Conservation (phyloP, 2,329 filamentous ascomycete species). For the Colletotrichum spaethianum region DNA sequence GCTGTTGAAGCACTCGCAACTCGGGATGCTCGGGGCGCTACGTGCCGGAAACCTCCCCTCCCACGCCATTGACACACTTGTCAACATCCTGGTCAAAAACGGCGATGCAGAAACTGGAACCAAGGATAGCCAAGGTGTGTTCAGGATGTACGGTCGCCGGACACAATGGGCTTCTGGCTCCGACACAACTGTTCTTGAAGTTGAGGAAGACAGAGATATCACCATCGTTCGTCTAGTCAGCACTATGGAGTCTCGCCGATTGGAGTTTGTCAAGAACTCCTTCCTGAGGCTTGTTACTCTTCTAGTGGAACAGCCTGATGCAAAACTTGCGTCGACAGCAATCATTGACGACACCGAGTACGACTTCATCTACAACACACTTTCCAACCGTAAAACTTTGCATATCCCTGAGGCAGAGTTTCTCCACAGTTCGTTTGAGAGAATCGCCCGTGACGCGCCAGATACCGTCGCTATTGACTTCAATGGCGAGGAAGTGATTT, state of each 20-base stretch:
- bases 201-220: neutral
- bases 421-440: slow-evolving; percentile 35
- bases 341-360: slow-evolving; percentile 27
- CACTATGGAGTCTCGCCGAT: slow-evolving; percentile 24
- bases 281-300: slow-evolving; percentile 8
- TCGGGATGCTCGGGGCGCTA: slow-evolving; percentile 44
- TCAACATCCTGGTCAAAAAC: slow-evolving; percentile 36
- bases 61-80: slow-evolving; percentile 40
- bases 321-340: neutral
- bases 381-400: slow-evolving; percentile 8
- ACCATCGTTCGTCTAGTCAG: slow-evolving; percentile 20
- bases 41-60: slow-evolving; percentile 6
- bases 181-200: slow-evolving; percentile 9
- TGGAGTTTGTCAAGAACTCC: slow-evolving; percentile 30
- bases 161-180: slow-evolving; percentile 21
- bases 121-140: slow-evolving; percentile 19
- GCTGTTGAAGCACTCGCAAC: slow-evolving; percentile 44
- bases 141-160: slow-evolving; percentile 17
- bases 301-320: slow-evolving; percentile 15
- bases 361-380: slow-evolving; percentile 1
- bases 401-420: slow-evolving; percentile 20
- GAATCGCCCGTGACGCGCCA: slow-evolving; percentile 5
- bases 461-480: slow-evolving; percentile 27
- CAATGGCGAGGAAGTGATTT: slow-evolving; percentile 17
- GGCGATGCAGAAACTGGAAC: neutral